Evolutionary conservation across 106 monocot genomes (phyloP), one percentile per base, ranked within the genome.

Genomic region (Dendrobium officinale): DNA sequence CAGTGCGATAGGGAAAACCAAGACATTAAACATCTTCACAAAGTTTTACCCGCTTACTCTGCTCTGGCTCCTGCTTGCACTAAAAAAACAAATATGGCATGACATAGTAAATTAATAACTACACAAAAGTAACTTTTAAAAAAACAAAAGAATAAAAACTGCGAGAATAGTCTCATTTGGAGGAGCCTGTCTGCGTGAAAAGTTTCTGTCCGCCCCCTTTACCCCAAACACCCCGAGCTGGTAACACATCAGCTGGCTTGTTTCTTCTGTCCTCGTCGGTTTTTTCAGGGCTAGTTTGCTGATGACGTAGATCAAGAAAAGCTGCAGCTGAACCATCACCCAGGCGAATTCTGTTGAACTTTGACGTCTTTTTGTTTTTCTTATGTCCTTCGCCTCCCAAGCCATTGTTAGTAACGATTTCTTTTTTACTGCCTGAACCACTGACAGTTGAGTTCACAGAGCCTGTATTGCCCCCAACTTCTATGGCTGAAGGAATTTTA

Each of bases 141-240:
- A 37, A 37, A 37, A 70, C 2, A 19, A 70, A 27, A 70, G 33
- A 61, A 61, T 24, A 70, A 70, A 9, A 9, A 33, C 68, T 13
- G 11, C 10, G 11, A 16, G 37, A 70, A 70, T 31, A 37, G 16
- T 15, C 11, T 74, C 74, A 74, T 13, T 74, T 74, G 18, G 19
- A 74, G 20, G n/a, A 19, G 41, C 74, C 74, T 20, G 20, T 73
- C 43, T 42, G 74, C 43, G 79, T 5, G 82, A 89, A 59, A 67
- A 96, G 91, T 31, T 78, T 89, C 45, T 84, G 84, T 8, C 86
- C 94, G 73, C 90, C 94, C 22, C 90, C 94, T 42, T 86, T 92
- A 67, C 72, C 80, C 93, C 96, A 97, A 80, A 86, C 96, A 26
- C 94, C 96, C 73, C 86, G 79, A 58, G 83, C 81, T 11, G 84